Percentiles rank a stretch among this genome's conserved stretches.
Evolutionary conservation across 2,329 filamentous ascomycete species (phyloP).

Genomic region (Chalara sp.): DNA sequence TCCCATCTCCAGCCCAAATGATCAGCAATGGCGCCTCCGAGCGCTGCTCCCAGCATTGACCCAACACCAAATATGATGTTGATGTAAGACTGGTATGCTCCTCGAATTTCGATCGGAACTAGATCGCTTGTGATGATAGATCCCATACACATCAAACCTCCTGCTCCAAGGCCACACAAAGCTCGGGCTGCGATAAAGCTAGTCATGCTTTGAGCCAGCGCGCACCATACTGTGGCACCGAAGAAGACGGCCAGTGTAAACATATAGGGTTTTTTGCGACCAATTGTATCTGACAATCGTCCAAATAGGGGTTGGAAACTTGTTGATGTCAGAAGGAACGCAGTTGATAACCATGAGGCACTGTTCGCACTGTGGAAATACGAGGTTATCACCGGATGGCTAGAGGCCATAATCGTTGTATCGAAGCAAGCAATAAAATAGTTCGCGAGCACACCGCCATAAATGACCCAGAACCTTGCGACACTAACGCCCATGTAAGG

Average conservation of each 20-base stretch:
- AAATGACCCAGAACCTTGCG: slow-evolving; percentile 55
- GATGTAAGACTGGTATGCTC: slow-evolving; percentile 65
- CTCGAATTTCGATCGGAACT: slow-evolving; percentile 59
- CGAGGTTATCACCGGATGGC: slow-evolving; percentile 74
- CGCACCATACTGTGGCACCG: slow-evolving; percentile 62
- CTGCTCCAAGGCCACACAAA: slow-evolving; percentile 66
- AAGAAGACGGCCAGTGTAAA: slow-evolving; percentile 56
- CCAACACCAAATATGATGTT: slow-evolving; percentile 58
- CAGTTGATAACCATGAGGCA: slow-evolving; percentile 76
- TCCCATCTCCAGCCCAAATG: slow-evolving; percentile 68
- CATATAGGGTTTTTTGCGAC: slow-evolving; percentile 61
- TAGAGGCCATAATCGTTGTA: slow-evolving; percentile 74
- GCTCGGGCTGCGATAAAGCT: slow-evolving; percentile 65
- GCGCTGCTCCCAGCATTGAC: slow-evolving; percentile 55
- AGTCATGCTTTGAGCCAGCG: slow-evolving; percentile 57
- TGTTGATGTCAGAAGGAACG: slow-evolving; percentile 71
- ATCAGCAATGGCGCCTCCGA: slow-evolving; percentile 65
- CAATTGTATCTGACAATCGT: slow-evolving; percentile 66
- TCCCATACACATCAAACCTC: slow-evolving; percentile 62
- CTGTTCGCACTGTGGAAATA: slow-evolving; percentile 72
- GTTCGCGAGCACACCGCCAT: slow-evolving; percentile 48
- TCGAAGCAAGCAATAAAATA: slow-evolving; percentile 63
- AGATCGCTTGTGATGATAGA: slow-evolving; percentile 68
- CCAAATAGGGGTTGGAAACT: slow-evolving; percentile 71
- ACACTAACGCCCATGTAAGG: slow-evolving; percentile 35